Evolutionary conservation across 1,284 basidiomycete species (phyloP).

Genomic region (Thelephora terrestris): DNA sequence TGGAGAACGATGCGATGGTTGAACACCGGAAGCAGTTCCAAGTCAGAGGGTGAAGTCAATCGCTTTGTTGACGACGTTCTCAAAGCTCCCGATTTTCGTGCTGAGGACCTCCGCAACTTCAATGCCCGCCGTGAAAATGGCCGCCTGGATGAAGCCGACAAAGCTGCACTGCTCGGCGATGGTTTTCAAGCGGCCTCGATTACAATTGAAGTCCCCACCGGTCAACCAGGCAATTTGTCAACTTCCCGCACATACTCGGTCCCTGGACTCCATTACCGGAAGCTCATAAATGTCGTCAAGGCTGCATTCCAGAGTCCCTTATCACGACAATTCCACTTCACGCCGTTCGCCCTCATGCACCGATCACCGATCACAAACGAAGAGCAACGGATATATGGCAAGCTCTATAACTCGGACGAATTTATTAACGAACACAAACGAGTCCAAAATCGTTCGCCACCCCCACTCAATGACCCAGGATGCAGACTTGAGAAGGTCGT

Average conservation of each 20-base stretch:
- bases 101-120: slow-evolving; percentile 9
- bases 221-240: too few relatives aligned
- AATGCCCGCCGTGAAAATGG: slow-evolving; percentile 5
- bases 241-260: too few relatives aligned
- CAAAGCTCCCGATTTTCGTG: slow-evolving; percentile 9
- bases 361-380: background rate
- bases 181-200: too few relatives aligned
- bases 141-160: slow-evolving; percentile 4
- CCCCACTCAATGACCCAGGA: slow-evolving; percentile 7
- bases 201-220: background rate
- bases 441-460: slow-evolving; percentile 5
- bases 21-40: slow-evolving; percentile 4
- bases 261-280: slow-evolving; percentile 7
- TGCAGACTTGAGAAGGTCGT: slow-evolving; percentile 15
- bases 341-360: slow-evolving; percentile 10
- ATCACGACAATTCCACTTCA: slow-evolving; percentile 3
- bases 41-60: slow-evolving; percentile 11
- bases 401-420: slow-evolving; percentile 10
- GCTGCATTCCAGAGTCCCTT: slow-evolving; percentile 3
- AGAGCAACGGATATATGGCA: slow-evolving; percentile 2
- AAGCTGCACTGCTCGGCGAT: too few relatives aligned
- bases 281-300: slow-evolving; percentile 9
- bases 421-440: slow-evolving; percentile 9
- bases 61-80: slow-evolving; percentile 14
- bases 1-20: slow-evolving; percentile 7